Percentiles rank a stretch among this genome's conserved stretches.
These are phyloP conservation scores for Penicillium longicatenatum DNA, from an alignment of 495 filamentous ascomycete species.

Conservation along the genomic window DNA sequence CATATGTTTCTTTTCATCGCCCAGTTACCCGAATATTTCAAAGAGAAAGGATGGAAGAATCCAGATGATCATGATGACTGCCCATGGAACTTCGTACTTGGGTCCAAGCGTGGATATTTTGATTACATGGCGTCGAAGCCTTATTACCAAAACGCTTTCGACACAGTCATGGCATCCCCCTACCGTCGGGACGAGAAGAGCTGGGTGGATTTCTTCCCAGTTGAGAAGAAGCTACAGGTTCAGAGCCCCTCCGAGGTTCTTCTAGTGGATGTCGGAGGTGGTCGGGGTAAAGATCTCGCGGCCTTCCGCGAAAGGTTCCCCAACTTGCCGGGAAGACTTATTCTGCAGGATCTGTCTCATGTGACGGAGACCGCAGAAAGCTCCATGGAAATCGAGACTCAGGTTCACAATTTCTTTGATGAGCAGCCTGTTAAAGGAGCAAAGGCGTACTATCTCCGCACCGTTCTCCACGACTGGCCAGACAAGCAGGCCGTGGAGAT, in stretches of 20 bases:
- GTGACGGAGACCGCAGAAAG: background rate
- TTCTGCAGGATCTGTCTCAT: background rate
- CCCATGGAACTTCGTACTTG: background rate
- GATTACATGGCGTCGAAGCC: constrained; percentile 6
- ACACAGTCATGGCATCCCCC: constrained; percentile 7
- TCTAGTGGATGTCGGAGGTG: background rate
- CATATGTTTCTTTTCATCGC: constrained; percentile 6
- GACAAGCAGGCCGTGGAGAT: background rate
- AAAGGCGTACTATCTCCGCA: background rate
- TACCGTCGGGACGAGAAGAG: background rate
- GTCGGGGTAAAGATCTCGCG: background rate
- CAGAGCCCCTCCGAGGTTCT: background rate
- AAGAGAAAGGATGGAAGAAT: constrained; percentile 8
- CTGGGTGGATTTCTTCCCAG: constrained; percentile 5
- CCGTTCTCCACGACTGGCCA: background rate
- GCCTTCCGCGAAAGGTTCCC: background rate
- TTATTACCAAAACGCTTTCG: constrained; percentile 12
- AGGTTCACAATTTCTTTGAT: background rate
- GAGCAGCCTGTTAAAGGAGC: background rate
- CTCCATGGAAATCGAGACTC: background rate
- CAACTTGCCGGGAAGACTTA: background rate
- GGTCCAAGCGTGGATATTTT: constrained; percentile 1
- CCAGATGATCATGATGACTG: background rate
- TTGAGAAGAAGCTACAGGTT: background rate
- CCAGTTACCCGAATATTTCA: constrained; percentile 9